Percentiles rank a stretch among this genome's conserved stretches.
Evolutionary conservation across 1,284 basidiomycete species (phyloP).

Genomic region (Cutaneotrichosporon cutaneum): DNA sequence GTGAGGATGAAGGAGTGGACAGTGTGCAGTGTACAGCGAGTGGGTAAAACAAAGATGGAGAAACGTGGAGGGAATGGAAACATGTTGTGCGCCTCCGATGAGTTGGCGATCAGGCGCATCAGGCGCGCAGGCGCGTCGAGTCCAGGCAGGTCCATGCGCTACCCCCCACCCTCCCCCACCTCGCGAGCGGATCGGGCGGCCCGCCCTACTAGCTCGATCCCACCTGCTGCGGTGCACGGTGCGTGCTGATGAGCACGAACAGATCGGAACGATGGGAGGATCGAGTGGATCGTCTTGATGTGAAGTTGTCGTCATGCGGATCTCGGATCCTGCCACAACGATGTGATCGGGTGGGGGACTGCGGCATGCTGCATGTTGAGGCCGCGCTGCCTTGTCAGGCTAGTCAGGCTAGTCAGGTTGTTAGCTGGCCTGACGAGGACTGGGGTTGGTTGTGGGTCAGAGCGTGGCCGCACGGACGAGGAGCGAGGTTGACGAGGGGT

Average conservation of each 20-base stretch:
- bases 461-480: neutral
- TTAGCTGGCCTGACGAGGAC: no score
- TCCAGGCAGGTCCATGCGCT: no score
- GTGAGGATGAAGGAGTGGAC: neutral
- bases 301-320: neutral
- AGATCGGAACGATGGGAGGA: no score
- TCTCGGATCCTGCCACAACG: neutral
- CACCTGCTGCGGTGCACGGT: neutral
- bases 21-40: no score
- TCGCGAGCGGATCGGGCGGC: neutral
- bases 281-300: neutral
- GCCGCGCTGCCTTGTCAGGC: no score
- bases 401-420: no score
- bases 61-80: constrained; percentile 1
- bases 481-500: neutral
- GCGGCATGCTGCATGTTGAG: neutral
- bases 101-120: no score
- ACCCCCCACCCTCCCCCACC: neutral
- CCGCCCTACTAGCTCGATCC: neutral
- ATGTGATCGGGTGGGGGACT: neutral
- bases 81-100: neutral
- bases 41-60: neutral
- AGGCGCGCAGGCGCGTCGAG: no score
- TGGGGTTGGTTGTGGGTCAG: neutral
- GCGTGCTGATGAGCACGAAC: neutral